Evolutionary conservation across 306 rosid genomes (phyloP), one percentile per base, ranked within the genome.

Genomic region (Gastrolobium bilobum): DNA sequence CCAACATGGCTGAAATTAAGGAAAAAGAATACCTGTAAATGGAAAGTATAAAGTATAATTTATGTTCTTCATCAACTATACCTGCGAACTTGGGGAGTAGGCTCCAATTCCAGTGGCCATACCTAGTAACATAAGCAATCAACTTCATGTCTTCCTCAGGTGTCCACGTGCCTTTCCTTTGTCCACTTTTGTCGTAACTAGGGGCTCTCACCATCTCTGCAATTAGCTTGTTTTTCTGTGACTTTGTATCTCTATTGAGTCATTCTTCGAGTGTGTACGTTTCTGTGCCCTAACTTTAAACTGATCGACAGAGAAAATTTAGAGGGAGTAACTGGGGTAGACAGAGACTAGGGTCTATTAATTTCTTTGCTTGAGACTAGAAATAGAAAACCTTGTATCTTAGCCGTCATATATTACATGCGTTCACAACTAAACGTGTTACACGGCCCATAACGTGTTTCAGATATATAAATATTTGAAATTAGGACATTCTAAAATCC

Each of bases 41-140:
- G 1, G 7, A 42, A 42, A 42, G 4, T 10, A 46, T 5, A 66
- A 26, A 43, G 47, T 15, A 42, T 40, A 39, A 9, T 9, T 39
- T 10, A 5, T 10, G 4, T 46, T 9, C 9, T 5, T 2, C 2
- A 48, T 10, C 15, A 0, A 57, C 47, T 20, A 20, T 79, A 89
- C 93, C 93, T 64, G 94, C 93, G 83, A 84, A 91, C 79, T 70
- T 87, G 76, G 97, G 96, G 30, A 87, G 91, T 57, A 84, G 88
- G 14, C 97, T 92, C 97, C 97, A 91, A 75, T 91, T 91, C 97
- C 97, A 91, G 71, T 77, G 68, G 60, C 97, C 96, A 63, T 91
- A 89, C 56, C 84, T 78, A 8, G 92, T 82, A 34, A 91, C 83
- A 86, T 91, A 91, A 59, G 89, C 93, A 39, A 69, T 73, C 40